Conservation (phyloP, 257 asterid genomes). For the Solanum clarkiae region DNA sequence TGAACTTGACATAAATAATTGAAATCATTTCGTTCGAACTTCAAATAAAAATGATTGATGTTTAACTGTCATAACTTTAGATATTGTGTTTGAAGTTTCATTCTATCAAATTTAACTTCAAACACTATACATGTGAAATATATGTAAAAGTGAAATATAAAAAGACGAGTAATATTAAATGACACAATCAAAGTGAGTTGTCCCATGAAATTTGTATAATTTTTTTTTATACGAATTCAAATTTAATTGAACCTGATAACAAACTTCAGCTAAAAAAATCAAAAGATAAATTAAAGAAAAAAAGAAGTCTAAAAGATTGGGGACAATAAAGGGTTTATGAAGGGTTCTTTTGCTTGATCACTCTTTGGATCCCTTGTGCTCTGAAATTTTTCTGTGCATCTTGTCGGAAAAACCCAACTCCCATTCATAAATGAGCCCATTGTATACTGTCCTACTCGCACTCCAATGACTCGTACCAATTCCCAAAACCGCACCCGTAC, state of each 20-base stretch:
- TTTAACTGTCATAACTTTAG: neutral
- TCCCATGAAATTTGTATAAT: too few species aligned
- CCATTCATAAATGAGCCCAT: neutral
- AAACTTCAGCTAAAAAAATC: rapidly evolving
- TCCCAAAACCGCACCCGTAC: constrained; percentile 36
- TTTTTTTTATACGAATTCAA: neutral
- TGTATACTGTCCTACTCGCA: neutral
- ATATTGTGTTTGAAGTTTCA: neutral
- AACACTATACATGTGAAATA: neutral
- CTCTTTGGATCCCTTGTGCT: constrained; percentile 32
- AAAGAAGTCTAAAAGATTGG: neutral
- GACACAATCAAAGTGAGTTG: neutral
- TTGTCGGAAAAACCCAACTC: neutral
- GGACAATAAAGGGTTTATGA: constrained; percentile 31
- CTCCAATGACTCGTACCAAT: constrained; percentile 43
- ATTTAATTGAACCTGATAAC: rapidly evolving
- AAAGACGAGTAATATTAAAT: neutral
- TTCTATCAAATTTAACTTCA: neutral
- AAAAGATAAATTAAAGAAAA: neutral
- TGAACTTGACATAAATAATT: neutral
- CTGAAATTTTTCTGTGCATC: constrained; percentile 6
- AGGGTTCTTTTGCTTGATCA: constrained; percentile 13
- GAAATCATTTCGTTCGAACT: rapidly evolving
- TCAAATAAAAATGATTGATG: neutral
- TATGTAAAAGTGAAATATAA: neutral